Percentiles rank a stretch among this genome's conserved stretches.
These are phyloP conservation scores for Podospora conica DNA, from an alignment of 495 filamentous ascomycete genomes.

Conservation along the genomic window DNA sequence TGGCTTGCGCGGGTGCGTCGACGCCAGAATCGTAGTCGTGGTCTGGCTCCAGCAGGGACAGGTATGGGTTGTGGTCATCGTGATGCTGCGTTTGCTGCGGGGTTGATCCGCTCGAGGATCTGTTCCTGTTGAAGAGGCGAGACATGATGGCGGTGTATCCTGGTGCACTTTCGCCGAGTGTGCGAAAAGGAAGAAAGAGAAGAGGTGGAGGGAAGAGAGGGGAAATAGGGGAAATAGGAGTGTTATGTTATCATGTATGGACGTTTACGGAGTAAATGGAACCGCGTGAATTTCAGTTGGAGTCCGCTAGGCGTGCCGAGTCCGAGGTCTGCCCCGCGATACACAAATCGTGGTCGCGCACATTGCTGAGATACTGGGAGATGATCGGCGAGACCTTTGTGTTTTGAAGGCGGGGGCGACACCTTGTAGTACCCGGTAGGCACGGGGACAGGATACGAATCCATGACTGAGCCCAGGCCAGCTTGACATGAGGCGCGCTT, in stretches of 20 bases:
- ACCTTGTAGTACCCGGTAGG: background rate
- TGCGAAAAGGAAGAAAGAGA: background rate
- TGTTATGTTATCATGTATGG: background rate
- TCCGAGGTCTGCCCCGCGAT: constrained; percentile 5
- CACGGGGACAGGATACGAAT: background rate
- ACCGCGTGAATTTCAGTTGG: constrained; percentile 4
- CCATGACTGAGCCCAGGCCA: background rate
- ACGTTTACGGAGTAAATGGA: constrained; percentile 5
- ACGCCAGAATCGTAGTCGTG: constrained; percentile 1
- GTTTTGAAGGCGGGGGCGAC: background rate
- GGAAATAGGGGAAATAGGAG: background rate
- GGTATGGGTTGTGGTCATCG: constrained; percentile 19
- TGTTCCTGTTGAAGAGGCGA: constrained; percentile 15
- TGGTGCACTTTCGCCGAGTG: background rate
- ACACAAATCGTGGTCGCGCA: background rate
- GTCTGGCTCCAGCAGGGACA: constrained; percentile 25
- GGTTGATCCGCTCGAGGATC: background rate
- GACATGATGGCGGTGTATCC: constrained; percentile 14
- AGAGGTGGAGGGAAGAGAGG: background rate
- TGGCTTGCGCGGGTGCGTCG: background rate
- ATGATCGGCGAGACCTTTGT: background rate
- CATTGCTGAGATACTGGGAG: background rate
- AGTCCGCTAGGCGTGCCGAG: background rate
- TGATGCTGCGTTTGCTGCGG: constrained; percentile 5
- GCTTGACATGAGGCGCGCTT: background rate